A percentile compares a stretch with the other conserved stretches of the same genome.
These are phyloP conservation scores for Teratosphaeria gauchensis DNA, from an alignment of 2,329 filamentous ascomycete genomes.

Conservation along the genomic window DNA sequence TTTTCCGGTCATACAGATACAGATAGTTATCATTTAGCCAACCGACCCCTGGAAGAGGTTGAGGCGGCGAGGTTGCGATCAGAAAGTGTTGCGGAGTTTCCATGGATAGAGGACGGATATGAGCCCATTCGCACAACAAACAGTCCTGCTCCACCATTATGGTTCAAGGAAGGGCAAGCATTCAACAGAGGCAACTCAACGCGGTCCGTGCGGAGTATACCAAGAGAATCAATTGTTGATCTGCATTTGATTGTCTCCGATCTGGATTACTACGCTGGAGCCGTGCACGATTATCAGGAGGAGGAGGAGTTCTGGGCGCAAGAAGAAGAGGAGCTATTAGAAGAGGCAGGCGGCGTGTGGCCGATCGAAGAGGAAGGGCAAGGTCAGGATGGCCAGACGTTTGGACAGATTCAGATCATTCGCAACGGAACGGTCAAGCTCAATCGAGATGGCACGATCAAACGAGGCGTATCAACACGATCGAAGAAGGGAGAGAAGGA, in stretches of 20 bases:
- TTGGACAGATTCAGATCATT: conserved; percentile 23
- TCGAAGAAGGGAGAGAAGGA: conserved; percentile 24
- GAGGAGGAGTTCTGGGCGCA: conserved; percentile 22
- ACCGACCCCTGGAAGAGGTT: conserved; percentile 19
- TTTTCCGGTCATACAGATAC: conserved; percentile 17
- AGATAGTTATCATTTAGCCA: conserved; percentile 13
- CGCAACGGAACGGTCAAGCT: conserved; percentile 15
- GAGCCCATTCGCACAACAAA: conserved; percentile 20
- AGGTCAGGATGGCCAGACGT: conserved; percentile 11
- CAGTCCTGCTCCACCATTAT: conserved; percentile 14
- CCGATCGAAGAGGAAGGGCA: conserved; percentile 15
- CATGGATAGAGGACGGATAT: conserved; percentile 24
- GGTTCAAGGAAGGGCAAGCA: conserved; percentile 23
- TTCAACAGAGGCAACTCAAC: conserved; percentile 15
- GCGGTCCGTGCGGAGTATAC: conserved; percentile 16
- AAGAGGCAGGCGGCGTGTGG: conserved; percentile 17
- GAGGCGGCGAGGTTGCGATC: conserved; percentile 20
- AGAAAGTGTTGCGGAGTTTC: conserved; percentile 21
- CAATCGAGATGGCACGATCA: conserved; percentile 15
- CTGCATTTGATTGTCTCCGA: conserved; percentile 26
- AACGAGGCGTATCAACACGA: conserved; percentile 17
- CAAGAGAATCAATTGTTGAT: conserved; percentile 25
- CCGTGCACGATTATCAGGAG: conserved; percentile 27
- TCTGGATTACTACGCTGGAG: conserved; percentile 27
- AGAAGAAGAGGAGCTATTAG: conserved; percentile 20